Base-by-base conservation (phyloP, 108 stramenopile genomes). In the Cyclostephanos invisitatus region DNA sequence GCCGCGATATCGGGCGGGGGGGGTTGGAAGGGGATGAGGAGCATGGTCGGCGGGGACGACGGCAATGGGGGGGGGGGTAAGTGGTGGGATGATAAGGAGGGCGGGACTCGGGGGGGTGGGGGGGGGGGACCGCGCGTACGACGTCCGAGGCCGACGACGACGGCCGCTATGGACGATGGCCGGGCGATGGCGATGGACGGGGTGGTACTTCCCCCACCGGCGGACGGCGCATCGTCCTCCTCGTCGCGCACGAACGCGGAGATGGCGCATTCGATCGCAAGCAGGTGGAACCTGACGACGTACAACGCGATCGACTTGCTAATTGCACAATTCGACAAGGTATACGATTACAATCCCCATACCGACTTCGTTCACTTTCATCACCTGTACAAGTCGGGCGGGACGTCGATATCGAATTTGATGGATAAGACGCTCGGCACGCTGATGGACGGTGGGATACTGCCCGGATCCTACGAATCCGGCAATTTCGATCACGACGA, bases 351-450 rank as follows among this genome's bases (percentile, higher is more conserved):
- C 49, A 40, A 66, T 29, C 67, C 71, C 12, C 3, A 63, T 24
- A 51, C 38, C 1, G 77, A 79, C 54, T 79, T 79, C 35, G 62
- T 79, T 49, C 78, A 79, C 44, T 79, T 79, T 27, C 78, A 79
- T 25, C 78, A 79, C 47, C 53, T 79, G 15, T 79, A 79, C 72
- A 79, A 79, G 56, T 57, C 54, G 10, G 78, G 78, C 7, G 78
- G 78, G 2, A 79, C 78, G 25, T 65, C 63, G 15, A 79, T 79
- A 24, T 72, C 71, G n/a, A 61, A 68, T 53, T 36, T 79, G 22
- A 72, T 79, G 67, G 66, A 68, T 15, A 57, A 68, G 29, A 63
- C 78, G 1, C 49, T 79, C 12, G 70, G 75, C 1, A 0, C 10
- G 7, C 22, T 10, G 20, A 15, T 3, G 8, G 22, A 9, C 1